Evolutionary conservation across 2,329 filamentous ascomycete genomes (phyloP), one percentile per base, ranked within the genome.

Genomic region (Aspergillus bombycis): DNA sequence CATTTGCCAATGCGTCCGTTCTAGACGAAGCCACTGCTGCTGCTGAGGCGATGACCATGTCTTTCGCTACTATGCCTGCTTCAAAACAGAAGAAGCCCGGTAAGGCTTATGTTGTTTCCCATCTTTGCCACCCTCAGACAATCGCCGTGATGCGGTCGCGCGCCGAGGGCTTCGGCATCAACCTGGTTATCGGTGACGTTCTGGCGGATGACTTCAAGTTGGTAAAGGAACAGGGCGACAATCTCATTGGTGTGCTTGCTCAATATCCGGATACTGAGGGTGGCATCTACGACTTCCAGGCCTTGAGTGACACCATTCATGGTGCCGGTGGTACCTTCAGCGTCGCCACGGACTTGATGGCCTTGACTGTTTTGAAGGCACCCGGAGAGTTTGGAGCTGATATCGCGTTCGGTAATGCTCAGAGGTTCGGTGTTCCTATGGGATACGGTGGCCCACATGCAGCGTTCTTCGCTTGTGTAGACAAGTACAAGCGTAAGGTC

Each of bases 351-450:
- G 94, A 98, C 76, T 84, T 97, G 52, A 83, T 97, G 45, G 93
- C 94, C 7, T 81, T 97, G 78, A 97, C 94, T 1, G 80, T 96
- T 12, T 85, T 97, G 57, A 95, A 91, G 57, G 92, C 94, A 1
- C 94, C 94, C 0, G 94, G 94, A 56, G 94, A 97, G 75, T 97
- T 94, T 80, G 94, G 94, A 48, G 94, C 94, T 26, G 94, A 98
- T 75, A 92, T 98, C 71, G 94, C 94, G 6, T 96, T 98, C 75
- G 94, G 94, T 69, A 97, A 90, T 74, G 89, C 94, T 19, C 94
- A 98, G 81, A 85, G 94, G 63, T 91, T 97, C 65, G 94, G 94
- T 77, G 92, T 98, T 14, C 94, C 94, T 2, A 88, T 97, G 75
- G 94, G 94, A 57, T 96, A 90, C 71, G 94, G 94, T 72, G 94